Percentiles rank a stretch among this genome's conserved stretches.
Conservation (phyloP, 129 eudicot genomes). For the Chrysanthemum seticuspe region DNA sequence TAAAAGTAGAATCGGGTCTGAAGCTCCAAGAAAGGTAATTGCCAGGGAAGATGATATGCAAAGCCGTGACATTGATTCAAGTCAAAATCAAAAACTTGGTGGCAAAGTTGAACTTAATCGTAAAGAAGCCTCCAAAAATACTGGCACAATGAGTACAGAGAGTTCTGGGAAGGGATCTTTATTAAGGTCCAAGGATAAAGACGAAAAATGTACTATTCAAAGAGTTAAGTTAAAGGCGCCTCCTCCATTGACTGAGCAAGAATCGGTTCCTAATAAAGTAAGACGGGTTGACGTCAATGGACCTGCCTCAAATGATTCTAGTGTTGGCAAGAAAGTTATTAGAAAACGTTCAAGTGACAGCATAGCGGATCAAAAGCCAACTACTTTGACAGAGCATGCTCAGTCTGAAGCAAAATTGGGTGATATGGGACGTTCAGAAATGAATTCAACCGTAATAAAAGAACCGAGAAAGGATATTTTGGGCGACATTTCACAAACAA, state of each 20-base stretch:
- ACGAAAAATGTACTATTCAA: constrained; percentile 30
- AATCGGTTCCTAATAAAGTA: constrained; percentile 32
- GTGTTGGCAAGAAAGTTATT: constrained; percentile 33
- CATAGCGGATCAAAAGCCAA: constrained; percentile 26
- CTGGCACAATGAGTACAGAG: constrained; percentile 12
- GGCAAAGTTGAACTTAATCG: constrained; percentile 30
- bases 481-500: constrained; percentile 30
- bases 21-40: constrained; percentile 30
- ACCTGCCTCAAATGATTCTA: constrained; percentile 23
- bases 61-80: constrained; percentile 23
- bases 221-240: constrained; percentile 35
- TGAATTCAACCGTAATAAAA: constrained; percentile 16
- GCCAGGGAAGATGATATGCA: no score
- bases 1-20: constrained; percentile 23
- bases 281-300: constrained; percentile 30
- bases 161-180: constrained; percentile 33
- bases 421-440: constrained; percentile 21
- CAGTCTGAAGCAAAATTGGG: constrained; percentile 27
- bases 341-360: constrained; percentile 28
- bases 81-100: constrained; percentile 31
- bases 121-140: constrained; percentile 23
- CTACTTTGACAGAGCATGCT: constrained; percentile 21
- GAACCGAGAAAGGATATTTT: constrained; percentile 22
- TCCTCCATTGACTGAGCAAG: constrained; percentile 31
- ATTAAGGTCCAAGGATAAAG: constrained; percentile 32